Evolutionary conservation across 768 basidiomycete species (phyloP), one percentile per base, ranked within the genome.

Genomic region (Crucibulum laeve): DNA sequence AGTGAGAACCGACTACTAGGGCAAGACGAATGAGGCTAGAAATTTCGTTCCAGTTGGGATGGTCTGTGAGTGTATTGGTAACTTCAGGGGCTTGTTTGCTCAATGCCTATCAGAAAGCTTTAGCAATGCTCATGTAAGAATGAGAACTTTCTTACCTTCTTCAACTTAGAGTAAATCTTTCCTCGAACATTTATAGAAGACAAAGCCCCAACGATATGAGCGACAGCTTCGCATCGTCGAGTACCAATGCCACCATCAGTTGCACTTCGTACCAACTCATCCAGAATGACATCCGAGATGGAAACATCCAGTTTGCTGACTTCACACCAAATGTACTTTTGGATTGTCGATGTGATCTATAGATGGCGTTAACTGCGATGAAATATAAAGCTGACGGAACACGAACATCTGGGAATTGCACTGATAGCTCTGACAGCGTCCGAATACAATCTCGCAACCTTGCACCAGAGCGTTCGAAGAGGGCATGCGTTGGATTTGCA

Each of bases 221-320:
- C 79, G 28, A 91, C 78, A 2, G 75, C 76, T 64, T 91, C 91
- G 48, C 85, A 89, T 48, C 85, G 73, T 19, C 72, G 67, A 5
- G 85, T 84, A 14, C 84, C 88, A 25, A 88, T 72, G 0, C 88
- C 90, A 25, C 85, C 84, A 57, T 92, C 91, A n/a, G 83, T 75
- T 1, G 90, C 92, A 4, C 84, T 78, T 15, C 88, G 77, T 42
- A 92, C 73, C 38, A 94, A 60, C 60, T 93, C 91, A 34, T 89
- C 86, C 22, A 93, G 56, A 25, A 89, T 79, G 19, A 86, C 69
- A 53, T 91, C 89, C 22, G 85, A 66, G 26, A 88, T 70, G 3
- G 66, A 64, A 23, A 71, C 66, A 42, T 92, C 90, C 13, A 87
- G 71, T 54, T 75, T 83, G 10, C 77, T 79, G 6, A 94, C 68